phyloP scores from a whole-genome alignment of 2,329 filamentous ascomycete genomes.

The Knoxdaviesia capensis region DNA sequence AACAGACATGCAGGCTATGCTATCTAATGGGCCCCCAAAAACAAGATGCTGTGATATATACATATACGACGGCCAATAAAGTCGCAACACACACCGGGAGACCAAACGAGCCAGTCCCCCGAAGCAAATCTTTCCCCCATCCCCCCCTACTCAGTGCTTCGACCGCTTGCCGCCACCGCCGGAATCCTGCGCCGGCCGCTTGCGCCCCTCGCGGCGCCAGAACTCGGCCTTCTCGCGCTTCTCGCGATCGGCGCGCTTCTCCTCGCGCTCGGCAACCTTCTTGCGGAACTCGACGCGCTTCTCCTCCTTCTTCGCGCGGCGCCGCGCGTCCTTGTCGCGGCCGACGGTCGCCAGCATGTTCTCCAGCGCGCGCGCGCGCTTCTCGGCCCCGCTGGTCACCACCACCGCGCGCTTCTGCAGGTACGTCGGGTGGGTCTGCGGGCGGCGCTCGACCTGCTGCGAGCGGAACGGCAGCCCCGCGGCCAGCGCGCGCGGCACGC shows the following conservation, averaged over 20 bases:
- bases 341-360: slow-evolving; percentile 80
- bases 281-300: slow-evolving; percentile 59
- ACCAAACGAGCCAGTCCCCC: too few species aligned
- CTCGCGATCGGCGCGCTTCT: slow-evolving; percentile 73
- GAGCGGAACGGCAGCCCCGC: slow-evolving; percentile 80
- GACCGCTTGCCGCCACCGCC: slow-evolving; percentile 16
- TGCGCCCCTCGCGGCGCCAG: slow-evolving; percentile 78
- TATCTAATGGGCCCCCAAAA: too few species aligned
- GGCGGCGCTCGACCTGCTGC: slow-evolving; percentile 66
- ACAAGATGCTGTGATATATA: too few species aligned
- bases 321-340: slow-evolving; percentile 77
- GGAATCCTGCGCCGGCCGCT: slow-evolving; percentile 25
- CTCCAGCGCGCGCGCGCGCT: slow-evolving; percentile 70
- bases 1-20: too few species aligned
- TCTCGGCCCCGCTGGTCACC: slow-evolving; percentile 68
- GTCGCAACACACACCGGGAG: too few species aligned
- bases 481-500: slow-evolving; percentile 60
- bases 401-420: slow-evolving; percentile 83
- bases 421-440: slow-evolving; percentile 67
- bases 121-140: too few species aligned
- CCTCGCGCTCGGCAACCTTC: slow-evolving; percentile 62
- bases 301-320: slow-evolving; percentile 73
- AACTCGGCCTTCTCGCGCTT: slow-evolving; percentile 84
- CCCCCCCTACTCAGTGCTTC: too few species aligned
- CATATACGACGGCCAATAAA: too few species aligned